Evolutionary conservation across 1,284 basidiomycete species (phyloP), one percentile per base, ranked within the genome.

Genomic region (Ganoderma lucidum): DNA sequence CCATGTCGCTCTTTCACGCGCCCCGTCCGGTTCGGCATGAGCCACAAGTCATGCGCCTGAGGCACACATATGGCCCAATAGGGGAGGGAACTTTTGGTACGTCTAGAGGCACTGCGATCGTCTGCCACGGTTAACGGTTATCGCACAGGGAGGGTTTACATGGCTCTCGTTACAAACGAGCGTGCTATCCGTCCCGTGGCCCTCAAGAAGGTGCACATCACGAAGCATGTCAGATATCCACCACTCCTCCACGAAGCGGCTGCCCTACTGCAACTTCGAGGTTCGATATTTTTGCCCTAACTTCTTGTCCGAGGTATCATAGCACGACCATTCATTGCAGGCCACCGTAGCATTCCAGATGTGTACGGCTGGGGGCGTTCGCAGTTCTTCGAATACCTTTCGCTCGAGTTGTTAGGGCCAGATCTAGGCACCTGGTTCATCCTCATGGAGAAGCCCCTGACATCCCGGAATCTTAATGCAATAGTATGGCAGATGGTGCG

Each of bases 131-230:
- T 3, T 51, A 19, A 51, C 48, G 9, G n/a, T 28, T 28, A 3
- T 51, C 23, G 3, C 9, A 28, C 48, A 51, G 48, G 23, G n/a
- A 51, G 48, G 48, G 48, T 51, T 0, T 51, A 51, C 23, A 51
- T 51, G n/a, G 48, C 48, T 9, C n/a, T 51, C n/a, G 48, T 51
- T 9, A 51, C 48, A 1, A 51, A 51, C n/a, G 48, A 51, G 48
- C 10, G 9, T 51, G n/a, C n/a, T 51, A 6, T 28, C 19, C 48
- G 48, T 23, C 48, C 48, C n/a, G 23, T 51, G 10, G 48, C 48
- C 48, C 48, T 51, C 48, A 51, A 51, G n/a, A 51, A 51, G 48
- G 48, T 51, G 23, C 48, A 51, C 48, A 51, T 28, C 23, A 28
- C 48, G 19, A 28, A 28, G 9, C 9, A 51, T 3, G 48, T 28